Evolutionary conservation across 116 monocot genomes (phyloP).

Genomic region (Iris pallida): DNA sequence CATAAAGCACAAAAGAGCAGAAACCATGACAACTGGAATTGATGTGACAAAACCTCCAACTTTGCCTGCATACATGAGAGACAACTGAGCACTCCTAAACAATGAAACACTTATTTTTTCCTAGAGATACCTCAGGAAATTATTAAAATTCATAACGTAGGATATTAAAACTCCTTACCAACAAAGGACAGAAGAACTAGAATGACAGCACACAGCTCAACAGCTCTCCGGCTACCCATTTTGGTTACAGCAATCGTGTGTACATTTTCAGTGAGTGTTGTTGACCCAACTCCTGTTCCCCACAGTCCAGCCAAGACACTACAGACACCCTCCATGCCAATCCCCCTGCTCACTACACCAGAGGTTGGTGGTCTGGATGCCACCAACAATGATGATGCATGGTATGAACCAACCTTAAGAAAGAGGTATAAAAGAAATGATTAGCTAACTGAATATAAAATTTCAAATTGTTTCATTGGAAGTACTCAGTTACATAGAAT

Average conservation of each 20-base stretch:
- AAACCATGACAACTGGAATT: constrained; percentile 88
- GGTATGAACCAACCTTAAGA: constrained; percentile 83
- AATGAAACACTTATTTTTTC: neutral
- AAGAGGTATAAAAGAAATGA: constrained; percentile 4
- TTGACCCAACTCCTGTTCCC: constrained; percentile 89
- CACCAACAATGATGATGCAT: constrained; percentile 90
- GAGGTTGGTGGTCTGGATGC: constrained; percentile 85
- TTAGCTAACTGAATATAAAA: neutral
- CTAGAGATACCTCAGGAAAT: neutral
- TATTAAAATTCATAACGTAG: neutral
- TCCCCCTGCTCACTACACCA: constrained; percentile 94
- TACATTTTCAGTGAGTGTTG: constrained; percentile 95
- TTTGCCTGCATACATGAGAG: constrained; percentile 56
- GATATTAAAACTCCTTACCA: constrained; percentile 42
- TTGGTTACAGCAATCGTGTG: constrained; percentile 99
- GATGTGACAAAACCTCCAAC: constrained; percentile 96
- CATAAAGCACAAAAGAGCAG: constrained; percentile 94
- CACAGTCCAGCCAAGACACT: constrained; percentile 78
- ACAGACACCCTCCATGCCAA: constrained; percentile 82
- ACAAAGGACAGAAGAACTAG: constrained; percentile 78
- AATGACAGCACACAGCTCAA: constrained; percentile 78
- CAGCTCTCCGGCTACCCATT: constrained; percentile 90
- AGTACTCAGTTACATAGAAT: too few relatives aligned
- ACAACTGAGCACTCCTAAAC: neutral
- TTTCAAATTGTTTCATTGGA: too few relatives aligned